Conservation (phyloP, 208 protist genomes). For the Angomonas ambiguus region DNA sequence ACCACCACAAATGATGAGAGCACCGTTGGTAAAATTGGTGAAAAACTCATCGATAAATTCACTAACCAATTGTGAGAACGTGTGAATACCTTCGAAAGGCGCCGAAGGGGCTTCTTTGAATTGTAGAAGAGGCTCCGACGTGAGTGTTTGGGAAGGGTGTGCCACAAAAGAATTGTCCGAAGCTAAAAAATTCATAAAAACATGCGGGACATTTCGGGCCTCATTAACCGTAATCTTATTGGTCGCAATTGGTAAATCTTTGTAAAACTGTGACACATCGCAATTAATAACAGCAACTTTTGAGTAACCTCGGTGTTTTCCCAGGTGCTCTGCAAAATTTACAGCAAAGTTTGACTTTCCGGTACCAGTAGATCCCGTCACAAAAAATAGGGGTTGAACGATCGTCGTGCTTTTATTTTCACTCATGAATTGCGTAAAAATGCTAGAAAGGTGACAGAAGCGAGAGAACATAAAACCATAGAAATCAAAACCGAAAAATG, state of each 20-base stretch:
- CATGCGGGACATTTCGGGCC: constrained; percentile 56
- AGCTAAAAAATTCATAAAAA: constrained; percentile 68
- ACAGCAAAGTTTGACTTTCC: constrained; percentile 82
- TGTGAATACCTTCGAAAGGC: constrained; percentile 44
- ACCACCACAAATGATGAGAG: constrained; percentile 78
- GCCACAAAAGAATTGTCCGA: constrained; percentile 22
- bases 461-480: not conserved
- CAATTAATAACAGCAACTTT: constrained; percentile 82
- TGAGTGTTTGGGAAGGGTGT: constrained; percentile 20
- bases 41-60: constrained; percentile 54
- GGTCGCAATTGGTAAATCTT: constrained; percentile 76
- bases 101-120: not conserved
- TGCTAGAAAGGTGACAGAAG: too few relatives aligned
- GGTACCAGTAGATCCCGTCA: constrained; percentile 81
- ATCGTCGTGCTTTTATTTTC: not conserved
- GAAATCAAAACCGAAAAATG: too few relatives aligned
- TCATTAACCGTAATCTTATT: constrained; percentile 77
- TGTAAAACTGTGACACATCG: constrained; percentile 89
- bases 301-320: constrained; percentile 28
- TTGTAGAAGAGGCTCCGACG: constrained; percentile 7
- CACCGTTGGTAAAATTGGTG: constrained; percentile 22
- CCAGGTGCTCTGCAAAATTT: constrained; percentile 52
- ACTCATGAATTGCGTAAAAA: too few relatives aligned
- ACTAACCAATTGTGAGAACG: constrained; percentile 40
- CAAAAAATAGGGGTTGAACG: constrained; percentile 57